These are phyloP conservation scores for Penicillium samsonianum DNA, from an alignment of 495 filamentous ascomycete species.

Conservation along the genomic window DNA sequence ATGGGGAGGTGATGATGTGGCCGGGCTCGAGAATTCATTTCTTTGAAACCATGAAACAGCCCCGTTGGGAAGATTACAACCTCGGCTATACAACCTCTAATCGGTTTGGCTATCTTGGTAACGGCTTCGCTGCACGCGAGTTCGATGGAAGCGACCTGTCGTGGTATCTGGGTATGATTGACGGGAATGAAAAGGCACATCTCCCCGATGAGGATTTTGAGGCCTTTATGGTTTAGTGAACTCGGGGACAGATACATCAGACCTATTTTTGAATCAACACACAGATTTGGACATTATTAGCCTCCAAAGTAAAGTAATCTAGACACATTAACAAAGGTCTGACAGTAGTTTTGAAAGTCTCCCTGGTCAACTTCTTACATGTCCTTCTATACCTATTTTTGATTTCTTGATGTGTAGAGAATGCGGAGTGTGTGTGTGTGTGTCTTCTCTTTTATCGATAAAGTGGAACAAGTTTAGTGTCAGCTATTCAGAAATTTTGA, in stretches of 20 bases:
- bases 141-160: conserved; percentile 20
- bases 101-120: conserved; percentile 29
- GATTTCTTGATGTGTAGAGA: too few species aligned
- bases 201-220: conserved; percentile 16
- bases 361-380: too few species aligned
- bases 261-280: background rate
- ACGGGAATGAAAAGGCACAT: conserved; percentile 9
- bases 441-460: too few species aligned
- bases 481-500: too few species aligned
- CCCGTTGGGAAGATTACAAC: conserved; percentile 53
- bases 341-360: too few species aligned
- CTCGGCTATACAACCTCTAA: conserved; percentile 19
- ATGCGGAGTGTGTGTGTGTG: too few species aligned
- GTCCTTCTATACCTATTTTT: too few species aligned
- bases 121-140: conserved; percentile 26
- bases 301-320: too few species aligned
- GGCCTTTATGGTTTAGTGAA: conserved; percentile 10
- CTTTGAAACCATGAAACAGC: conserved; percentile 49
- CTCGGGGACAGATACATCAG: background rate
- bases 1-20: conserved; percentile 27
- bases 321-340: too few species aligned
- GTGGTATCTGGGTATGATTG: conserved; percentile 21
- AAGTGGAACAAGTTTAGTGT: too few species aligned
- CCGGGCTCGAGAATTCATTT: conserved; percentile 47
- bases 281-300: too few species aligned